Evolutionary conservation across 495 filamentous ascomycete genomes (phyloP).

Genomic region (Alectoria sarmentosa): DNA sequence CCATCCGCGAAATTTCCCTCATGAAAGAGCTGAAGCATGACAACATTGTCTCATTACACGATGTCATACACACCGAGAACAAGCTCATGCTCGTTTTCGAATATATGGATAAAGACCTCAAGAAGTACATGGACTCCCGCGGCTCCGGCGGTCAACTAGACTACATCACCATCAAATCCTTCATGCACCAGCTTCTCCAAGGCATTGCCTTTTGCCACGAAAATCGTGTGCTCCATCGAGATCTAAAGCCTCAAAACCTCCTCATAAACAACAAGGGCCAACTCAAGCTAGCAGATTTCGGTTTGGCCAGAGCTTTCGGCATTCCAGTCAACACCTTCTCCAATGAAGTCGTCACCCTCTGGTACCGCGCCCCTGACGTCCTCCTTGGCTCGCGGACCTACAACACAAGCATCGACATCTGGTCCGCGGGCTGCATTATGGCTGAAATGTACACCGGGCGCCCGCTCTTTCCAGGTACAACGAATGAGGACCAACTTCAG

Average conservation of each 20-base stretch:
- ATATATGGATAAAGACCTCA: conserved; percentile 97
- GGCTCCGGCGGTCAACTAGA: conserved; percentile 78
- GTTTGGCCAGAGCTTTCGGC: conserved; percentile 85
- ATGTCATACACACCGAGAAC: conserved; percentile 99
- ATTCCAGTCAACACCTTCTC: conserved; percentile 98
- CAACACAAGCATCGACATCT: conserved; percentile 97
- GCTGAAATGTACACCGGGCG: conserved; percentile 95
- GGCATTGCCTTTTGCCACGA: conserved; percentile 97
- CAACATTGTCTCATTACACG: conserved; percentile 94
- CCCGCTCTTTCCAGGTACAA: conserved; percentile 88
- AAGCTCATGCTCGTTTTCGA: conserved; percentile 99
- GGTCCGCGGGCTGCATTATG: conserved; percentile 97
- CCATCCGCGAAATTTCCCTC: conserved; percentile 95
- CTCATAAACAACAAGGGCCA: conserved; percentile 88
- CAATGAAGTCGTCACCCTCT: conserved; percentile 94
- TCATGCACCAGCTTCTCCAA: conserved; percentile 92
- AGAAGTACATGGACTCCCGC: conserved; percentile 96
- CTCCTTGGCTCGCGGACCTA: conserved; percentile 86
- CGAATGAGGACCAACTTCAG: conserved; percentile 90
- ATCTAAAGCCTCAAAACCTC: conserved; percentile 92
- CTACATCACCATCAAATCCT: conserved; percentile 84
- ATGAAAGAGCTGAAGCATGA: conserved; percentile 99
- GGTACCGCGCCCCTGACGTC: conserved; percentile 94
- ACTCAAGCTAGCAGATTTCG: conserved; percentile 93
- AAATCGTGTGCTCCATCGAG: conserved; percentile 91